phyloP scores from a whole-genome alignment of 441 rosid species.

The Populus hybrid region DNA sequence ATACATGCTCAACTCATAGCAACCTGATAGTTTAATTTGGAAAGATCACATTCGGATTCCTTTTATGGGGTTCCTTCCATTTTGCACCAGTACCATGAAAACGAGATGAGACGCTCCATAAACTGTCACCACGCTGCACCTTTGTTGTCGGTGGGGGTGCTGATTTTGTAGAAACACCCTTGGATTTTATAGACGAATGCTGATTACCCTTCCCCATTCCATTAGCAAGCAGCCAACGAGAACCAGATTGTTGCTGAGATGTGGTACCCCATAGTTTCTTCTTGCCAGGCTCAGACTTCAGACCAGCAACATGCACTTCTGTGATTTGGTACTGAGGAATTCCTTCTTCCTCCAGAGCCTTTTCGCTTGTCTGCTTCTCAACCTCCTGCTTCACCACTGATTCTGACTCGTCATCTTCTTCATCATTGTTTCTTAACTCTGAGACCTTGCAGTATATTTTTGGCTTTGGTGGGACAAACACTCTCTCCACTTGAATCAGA shows the following conservation, averaged over 20 bases:
- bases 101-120: constrained; percentile 86
- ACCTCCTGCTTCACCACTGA: constrained; percentile 21
- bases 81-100: constrained; percentile 50
- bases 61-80: constrained; percentile 55
- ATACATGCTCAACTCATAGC: constrained; percentile 20
- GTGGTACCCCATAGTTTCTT: constrained; percentile 71
- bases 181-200: constrained; percentile 56
- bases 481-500: constrained; percentile 92
- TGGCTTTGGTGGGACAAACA: constrained; percentile 84
- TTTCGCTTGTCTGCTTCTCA: constrained; percentile 40
- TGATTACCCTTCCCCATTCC: constrained; percentile 92
- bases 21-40: constrained; percentile 37
- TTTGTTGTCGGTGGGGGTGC: constrained; percentile 35
- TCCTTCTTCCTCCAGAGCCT: constrained; percentile 44
- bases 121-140: constrained; percentile 53
- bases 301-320: constrained; percentile 87
- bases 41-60: constrained; percentile 48
- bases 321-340: constrained; percentile 66
- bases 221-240: constrained; percentile 88
- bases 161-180: constrained; percentile 32
- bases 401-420: constrained; percentile 40
- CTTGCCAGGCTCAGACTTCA: constrained; percentile 59
- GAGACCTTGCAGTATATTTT: constrained; percentile 66
- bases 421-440: constrained; percentile 41
- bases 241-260: constrained; percentile 78